phyloP scores from a whole-genome alignment of 306 rosid genomes.

The Oemleria cerasiformis region DNA sequence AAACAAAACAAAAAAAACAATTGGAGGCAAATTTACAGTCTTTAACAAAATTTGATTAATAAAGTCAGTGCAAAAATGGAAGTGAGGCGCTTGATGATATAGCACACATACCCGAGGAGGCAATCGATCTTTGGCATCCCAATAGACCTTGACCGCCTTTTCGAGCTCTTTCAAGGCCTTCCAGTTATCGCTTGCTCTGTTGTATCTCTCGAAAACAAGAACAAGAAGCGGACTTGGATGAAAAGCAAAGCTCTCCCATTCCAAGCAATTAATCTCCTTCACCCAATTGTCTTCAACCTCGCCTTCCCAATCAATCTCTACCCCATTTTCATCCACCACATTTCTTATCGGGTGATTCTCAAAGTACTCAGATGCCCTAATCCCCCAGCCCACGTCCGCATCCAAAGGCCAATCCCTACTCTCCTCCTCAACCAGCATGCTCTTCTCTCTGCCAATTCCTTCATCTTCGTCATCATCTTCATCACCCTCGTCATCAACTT shows the following conservation, averaged over 20 bases:
- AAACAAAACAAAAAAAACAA: slow-evolving; percentile 8
- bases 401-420: slow-evolving; percentile 78
- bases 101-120: slow-evolving; percentile 72
- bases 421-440: slow-evolving; percentile 78
- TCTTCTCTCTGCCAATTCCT: slow-evolving; percentile 29
- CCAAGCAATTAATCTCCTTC: slow-evolving; percentile 88
- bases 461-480: slow-evolving; percentile 27
- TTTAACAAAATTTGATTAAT: background rate
- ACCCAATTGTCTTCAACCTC: slow-evolving; percentile 89
- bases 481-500: slow-evolving; percentile 16
- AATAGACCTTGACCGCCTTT: slow-evolving; percentile 75
- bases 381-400: slow-evolving; percentile 94
- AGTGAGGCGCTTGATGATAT: background rate
- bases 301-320: slow-evolving; percentile 92
- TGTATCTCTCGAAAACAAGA: slow-evolving; percentile 81
- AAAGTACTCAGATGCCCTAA: slow-evolving; percentile 87
- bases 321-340: slow-evolving; percentile 73
- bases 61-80: background rate
- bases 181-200: slow-evolving; percentile 87
- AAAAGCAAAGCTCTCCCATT: slow-evolving; percentile 94
- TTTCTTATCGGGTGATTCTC: slow-evolving; percentile 78
- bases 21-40: background rate
- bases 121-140: slow-evolving; percentile 80
- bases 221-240: slow-evolving; percentile 93
- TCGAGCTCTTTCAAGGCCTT: slow-evolving; percentile 84